Base-by-base conservation (phyloP, 805 yeast species). In the Candida railenensis region DNA sequence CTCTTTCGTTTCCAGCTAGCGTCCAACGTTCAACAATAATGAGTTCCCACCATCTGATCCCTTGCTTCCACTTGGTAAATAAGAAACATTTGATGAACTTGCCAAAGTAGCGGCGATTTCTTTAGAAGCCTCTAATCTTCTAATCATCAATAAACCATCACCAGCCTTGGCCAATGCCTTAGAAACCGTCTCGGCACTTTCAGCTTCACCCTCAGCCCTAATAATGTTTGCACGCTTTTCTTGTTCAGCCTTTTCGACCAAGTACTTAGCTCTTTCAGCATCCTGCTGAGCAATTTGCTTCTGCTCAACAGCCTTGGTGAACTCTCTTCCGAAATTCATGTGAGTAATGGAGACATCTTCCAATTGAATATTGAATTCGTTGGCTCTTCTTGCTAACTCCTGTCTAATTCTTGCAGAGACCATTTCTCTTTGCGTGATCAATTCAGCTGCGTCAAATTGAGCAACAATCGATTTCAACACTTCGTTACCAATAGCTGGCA, bases 201-300 rank as follows among this genome's bases (percentile, higher is more conserved):
- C 98, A 43, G 99, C 99, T 73, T 94, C 99, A 71, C 98, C 99
- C 71, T 94, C 99, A 22, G 99, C 99, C 60, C 98, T 83, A 55
- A 94, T 91, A 58, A 94, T 89, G 41, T 88, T 75, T 2, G 98
- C 99, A 67, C 87, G 91, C 64, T 96, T 82, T 68, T 92, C 98
- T 73, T 94, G 99, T 68, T 94, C 97, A 7, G 98, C 98, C 64
- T 87, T 87, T 63, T 91, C 97, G 46, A 94, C 97, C 44, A 89
- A 75, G 63, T 82, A 94, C 61, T 86, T 87, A 48, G 98, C 97
- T 56, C 99, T 81, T 74, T 94, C 98, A 20, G 99, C 98, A 64
- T 94, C 99, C 71, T 94, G 99, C 73, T 94, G 99, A 28, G 99
- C 99, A 70, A 94, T 95, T 71, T 94, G 98, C 67, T 94, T 94